phyloP scores from a whole-genome alignment of 805 yeast genomes.

The Scheffersomyces ergatensis region DNA sequence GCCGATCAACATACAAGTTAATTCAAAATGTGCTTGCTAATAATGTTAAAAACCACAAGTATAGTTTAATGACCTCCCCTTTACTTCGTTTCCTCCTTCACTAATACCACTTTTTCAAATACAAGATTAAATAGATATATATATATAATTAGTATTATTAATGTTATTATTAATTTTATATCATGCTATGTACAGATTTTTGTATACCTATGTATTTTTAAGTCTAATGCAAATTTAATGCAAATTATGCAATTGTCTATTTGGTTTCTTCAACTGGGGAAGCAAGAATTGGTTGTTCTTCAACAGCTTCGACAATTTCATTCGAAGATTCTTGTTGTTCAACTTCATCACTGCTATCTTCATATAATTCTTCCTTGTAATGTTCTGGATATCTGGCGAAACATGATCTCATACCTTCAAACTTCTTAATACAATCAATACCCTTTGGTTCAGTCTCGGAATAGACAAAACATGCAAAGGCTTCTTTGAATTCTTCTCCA shows the following conservation, averaged over 20 bases:
- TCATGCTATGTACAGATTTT: not conserved
- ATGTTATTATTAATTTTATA: not conserved
- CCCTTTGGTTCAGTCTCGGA: conserved; percentile 96
- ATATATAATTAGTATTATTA: not conserved
- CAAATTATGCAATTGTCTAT: conserved; percentile 6
- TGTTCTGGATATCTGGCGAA: conserved; percentile 91
- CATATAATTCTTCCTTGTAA: conserved; percentile 87
- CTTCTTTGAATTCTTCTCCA: conserved; percentile 62
- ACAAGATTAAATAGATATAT: not conserved
- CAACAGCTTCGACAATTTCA: conserved; percentile 11
- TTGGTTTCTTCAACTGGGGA: conserved; percentile 12
- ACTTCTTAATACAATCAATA: conserved; percentile 87
- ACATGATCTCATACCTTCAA: conserved; percentile 89
- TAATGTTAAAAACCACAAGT: not conserved
- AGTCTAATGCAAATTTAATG: not conserved
- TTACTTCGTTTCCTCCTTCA: not conserved
- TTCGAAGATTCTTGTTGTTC: conserved; percentile 1
- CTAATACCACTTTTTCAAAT: not conserved
- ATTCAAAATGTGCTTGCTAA: conserved; percentile 20
- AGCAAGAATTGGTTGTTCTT: not conserved
- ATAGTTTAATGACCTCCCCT: not conserved
- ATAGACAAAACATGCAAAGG: conserved; percentile 92
- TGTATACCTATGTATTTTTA: conserved; percentile 1
- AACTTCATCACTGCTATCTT: conserved; percentile 54
- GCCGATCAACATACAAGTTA: not conserved